These are phyloP conservation scores for Inga leiocalycina DNA, from an alignment of 306 rosid species.

Conservation along the genomic window DNA sequence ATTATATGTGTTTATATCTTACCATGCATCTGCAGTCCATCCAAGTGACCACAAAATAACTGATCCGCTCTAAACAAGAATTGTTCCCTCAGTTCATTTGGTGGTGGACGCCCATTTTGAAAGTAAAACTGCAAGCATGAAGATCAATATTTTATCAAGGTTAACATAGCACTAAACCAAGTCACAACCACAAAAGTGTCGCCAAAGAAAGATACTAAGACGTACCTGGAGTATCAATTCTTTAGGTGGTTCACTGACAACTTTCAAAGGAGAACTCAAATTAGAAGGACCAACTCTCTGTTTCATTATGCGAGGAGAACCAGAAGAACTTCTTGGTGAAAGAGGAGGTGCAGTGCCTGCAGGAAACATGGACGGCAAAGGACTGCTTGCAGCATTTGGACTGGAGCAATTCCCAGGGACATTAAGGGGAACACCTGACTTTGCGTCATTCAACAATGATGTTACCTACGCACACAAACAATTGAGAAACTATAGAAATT, in stretches of 20 bases:
- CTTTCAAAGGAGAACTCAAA: constrained; percentile 89
- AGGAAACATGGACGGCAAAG: constrained; percentile 96
- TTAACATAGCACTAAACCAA: constrained; percentile 23
- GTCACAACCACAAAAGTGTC: not conserved
- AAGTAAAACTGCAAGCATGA: constrained; percentile 77
- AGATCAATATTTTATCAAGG: constrained; percentile 32
- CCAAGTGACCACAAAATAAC: constrained; percentile 66
- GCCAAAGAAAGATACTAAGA: constrained; percentile 26
- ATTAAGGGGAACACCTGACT: constrained; percentile 82
- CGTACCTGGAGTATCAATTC: constrained; percentile 95
- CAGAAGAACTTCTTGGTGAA: constrained; percentile 94
- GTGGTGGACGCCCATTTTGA: constrained; percentile 82
- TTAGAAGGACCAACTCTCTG: constrained; percentile 89
- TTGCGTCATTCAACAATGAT: constrained; percentile 85
- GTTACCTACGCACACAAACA: constrained; percentile 61
- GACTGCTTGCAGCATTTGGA: constrained; percentile 80
- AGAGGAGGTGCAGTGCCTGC: constrained; percentile 99
- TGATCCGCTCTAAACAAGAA: constrained; percentile 62
- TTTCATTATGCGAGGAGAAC: constrained; percentile 92
- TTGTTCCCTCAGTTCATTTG: constrained; percentile 74
- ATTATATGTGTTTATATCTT: constrained; percentile 46
- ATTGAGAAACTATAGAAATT: constrained; percentile 17
- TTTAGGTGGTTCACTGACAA: constrained; percentile 87
- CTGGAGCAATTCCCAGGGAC: constrained; percentile 95
- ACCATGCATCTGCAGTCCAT: constrained; percentile 88